Evolutionary conservation across 306 rosid genomes (phyloP).

Genomic region (Purshia tridentata): DNA sequence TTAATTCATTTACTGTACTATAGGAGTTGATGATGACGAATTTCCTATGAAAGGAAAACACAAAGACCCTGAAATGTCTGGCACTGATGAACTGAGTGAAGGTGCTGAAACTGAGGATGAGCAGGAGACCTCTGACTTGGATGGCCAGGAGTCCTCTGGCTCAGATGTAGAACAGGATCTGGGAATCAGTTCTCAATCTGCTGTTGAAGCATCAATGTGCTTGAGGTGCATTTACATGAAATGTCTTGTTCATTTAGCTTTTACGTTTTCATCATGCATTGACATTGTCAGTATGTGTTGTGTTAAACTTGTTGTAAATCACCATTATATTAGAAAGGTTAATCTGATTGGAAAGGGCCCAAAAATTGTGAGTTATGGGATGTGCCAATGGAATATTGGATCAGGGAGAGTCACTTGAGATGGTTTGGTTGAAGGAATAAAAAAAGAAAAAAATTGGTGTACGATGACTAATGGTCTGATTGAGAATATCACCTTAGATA

Average conservation of each 20-base stretch:
- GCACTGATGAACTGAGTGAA: constrained; percentile 30
- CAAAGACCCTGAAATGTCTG: constrained; percentile 30
- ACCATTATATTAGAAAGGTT: neutral
- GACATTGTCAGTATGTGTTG: neutral
- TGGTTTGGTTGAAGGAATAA: neutral
- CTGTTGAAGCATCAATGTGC: constrained; percentile 34
- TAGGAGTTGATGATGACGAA: constrained; percentile 48
- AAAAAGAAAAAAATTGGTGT: neutral
- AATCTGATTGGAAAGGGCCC: neutral
- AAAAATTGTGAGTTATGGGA: neutral
- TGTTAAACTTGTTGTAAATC: neutral
- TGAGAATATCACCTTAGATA: neutral
- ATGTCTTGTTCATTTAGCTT: constrained; percentile 2
- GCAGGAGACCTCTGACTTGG: constrained; percentile 33
- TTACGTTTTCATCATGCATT: neutral
- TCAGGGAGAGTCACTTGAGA: neutral
- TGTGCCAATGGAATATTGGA: neutral
- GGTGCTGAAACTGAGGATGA: constrained; percentile 52
- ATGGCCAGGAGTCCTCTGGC: constrained; percentile 27
- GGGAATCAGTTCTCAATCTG: constrained; percentile 29
- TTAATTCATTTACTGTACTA: constrained; percentile 10
- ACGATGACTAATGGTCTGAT: neutral
- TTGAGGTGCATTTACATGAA: constrained; percentile 48
- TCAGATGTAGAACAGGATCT: constrained; percentile 49
- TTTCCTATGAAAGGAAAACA: constrained; percentile 28